Base-by-base conservation (phyloP, 2,329 filamentous ascomycete species). In the Fusarium irregulare region DNA sequence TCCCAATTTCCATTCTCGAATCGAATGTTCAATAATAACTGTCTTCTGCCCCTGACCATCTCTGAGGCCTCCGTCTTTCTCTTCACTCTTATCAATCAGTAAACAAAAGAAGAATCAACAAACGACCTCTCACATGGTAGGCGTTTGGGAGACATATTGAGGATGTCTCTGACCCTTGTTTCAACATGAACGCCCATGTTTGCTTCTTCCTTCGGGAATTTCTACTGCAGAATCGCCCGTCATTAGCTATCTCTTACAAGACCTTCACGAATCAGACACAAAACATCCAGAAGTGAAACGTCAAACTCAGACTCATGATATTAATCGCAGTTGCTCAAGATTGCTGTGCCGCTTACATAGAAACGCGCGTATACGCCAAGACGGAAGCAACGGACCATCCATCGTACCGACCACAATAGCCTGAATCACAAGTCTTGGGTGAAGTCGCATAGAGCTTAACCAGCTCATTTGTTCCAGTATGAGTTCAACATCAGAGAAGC, bases 1-100 rank as follows among this genome's bases (percentile, higher is more conserved):
- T 64, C 45, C 45, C 41, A 64, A 49, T 64, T 50, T 57, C 41
- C 57, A 56, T 41, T 32, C 41, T 61, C 45, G 56, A 23, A 61
- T 60, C 56, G 60, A 32, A 50, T 49, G 56, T 55, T 41, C 41
- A 50, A 60, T 51, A 55, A 49, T 34, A 28, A 40, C 23, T 6
- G 0, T 11, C 9, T 37, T 6, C 34, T n/a, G 34, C 34, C 49
- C 49, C 27, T 27, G 49, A 27, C 10, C 20, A 37, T 28, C 21
- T 53, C 18, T 42, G 49, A 53, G 49, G 49, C 49, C 49, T 53
- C 49, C 49, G 5, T 30, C 16, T 27, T 23, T 51, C 10, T 9
- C 13, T 6, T 20, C 6, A 4, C 13, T 53, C 34, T 51, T 41
- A 27, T 41, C 23, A 42, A 42, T 41, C 32, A 16, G 12, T 12